A percentile compares a stretch with the other conserved stretches of the same genome.
Conservation (phyloP, 345 rosid genomes). For the Jatropha curcas region DNA sequence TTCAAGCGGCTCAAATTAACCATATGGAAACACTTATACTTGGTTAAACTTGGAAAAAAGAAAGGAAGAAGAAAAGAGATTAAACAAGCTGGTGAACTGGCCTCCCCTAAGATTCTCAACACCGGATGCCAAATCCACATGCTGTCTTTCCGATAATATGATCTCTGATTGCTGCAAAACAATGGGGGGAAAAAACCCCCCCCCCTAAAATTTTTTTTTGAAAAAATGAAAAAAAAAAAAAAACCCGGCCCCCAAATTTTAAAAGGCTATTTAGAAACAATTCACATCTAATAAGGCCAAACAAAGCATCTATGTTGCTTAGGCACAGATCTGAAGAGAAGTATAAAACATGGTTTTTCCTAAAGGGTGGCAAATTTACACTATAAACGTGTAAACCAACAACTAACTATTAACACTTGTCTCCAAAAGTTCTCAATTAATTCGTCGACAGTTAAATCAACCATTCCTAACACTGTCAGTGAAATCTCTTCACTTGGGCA, state of each 20-base stretch:
- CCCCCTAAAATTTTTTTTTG: too few species aligned
- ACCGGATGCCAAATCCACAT: conserved; percentile 75
- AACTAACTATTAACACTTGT: too few species aligned
- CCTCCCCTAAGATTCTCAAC: conserved; percentile 82
- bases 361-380: too few species aligned
- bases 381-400: too few species aligned
- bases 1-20: neutral
- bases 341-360: too few species aligned
- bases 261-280: neutral
- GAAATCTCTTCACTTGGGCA: too few species aligned
- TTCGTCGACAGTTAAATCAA: too few species aligned
- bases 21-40: neutral
- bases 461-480: too few species aligned
- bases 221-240: too few species aligned
- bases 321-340: neutral
- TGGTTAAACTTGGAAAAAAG: neutral
- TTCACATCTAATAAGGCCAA: neutral
- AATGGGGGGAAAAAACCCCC: conserved; percentile 8
- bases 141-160: conserved; percentile 43
- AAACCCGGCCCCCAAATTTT: too few species aligned
- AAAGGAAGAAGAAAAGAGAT: too few species aligned
- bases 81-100: conserved; percentile 43
- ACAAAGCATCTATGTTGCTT: neutral
- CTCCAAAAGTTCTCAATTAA: too few species aligned
- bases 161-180: conserved; percentile 67